phyloP scores from a whole-genome alignment of 2,329 filamentous ascomycete genomes.

The Samsoniella hepiali region DNA sequence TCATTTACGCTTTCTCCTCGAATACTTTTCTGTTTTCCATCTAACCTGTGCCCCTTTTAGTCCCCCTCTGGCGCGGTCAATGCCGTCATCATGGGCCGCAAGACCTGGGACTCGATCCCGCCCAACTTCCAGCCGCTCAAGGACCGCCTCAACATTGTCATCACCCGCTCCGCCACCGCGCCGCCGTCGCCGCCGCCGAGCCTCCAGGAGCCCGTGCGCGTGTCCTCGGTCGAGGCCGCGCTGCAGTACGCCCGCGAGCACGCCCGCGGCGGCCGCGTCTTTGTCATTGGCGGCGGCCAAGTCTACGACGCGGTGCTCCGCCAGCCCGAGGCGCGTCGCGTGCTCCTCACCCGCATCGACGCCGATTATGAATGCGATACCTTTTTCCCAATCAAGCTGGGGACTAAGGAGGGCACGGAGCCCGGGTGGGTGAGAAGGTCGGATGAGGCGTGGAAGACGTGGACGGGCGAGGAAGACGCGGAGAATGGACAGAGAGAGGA shows the following conservation, averaged over 20 bases:
- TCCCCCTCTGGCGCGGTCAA: constrained; percentile 46
- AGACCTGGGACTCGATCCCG: constrained; percentile 93
- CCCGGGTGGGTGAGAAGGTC: constrained; percentile 53
- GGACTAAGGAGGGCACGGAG: constrained; percentile 26
- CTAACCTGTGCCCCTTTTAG: constrained; percentile 22
- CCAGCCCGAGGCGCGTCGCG: constrained; percentile 53
- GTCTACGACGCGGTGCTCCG: constrained; percentile 73
- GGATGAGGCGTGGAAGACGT: constrained; percentile 54
- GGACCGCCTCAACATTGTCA: constrained; percentile 76
- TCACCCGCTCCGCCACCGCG: constrained; percentile 55
- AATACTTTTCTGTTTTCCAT: not conserved
- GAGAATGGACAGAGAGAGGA: constrained; percentile 58
- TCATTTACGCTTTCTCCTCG: too few relatives aligned
- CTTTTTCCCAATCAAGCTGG: constrained; percentile 62
- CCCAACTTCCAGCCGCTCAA: constrained; percentile 72
- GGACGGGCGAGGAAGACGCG: constrained; percentile 61
- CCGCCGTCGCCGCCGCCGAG: constrained; percentile 19
- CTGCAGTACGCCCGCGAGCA: constrained; percentile 45
- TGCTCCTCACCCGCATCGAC: constrained; percentile 68
- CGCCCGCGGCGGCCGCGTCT: constrained; percentile 56
- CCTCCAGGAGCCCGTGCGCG: constrained; percentile 49
- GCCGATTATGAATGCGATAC: constrained; percentile 74
- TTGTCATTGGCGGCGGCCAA: constrained; percentile 86
- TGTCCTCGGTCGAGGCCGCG: constrained; percentile 57
- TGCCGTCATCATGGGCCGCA: constrained; percentile 94